These are phyloP conservation scores for Schizophyllum commune DNA, from an alignment of 1,284 basidiomycete genomes.

Conservation along the genomic window DNA sequence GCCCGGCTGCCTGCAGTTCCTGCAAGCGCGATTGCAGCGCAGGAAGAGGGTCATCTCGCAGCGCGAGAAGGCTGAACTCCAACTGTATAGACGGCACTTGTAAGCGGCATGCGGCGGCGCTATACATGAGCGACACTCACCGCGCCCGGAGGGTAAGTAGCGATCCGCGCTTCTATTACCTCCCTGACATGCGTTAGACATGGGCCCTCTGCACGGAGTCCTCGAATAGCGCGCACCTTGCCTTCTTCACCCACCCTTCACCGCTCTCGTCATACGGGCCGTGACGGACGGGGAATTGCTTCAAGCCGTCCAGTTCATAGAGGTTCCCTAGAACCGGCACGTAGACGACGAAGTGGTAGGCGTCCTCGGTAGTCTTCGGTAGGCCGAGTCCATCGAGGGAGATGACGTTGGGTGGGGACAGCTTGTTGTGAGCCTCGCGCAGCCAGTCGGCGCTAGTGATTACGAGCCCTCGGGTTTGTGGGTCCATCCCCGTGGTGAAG, in stretches of 20 bases:
- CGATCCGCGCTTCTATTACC: constrained; percentile 79
- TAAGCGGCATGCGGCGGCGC: constrained; percentile 6
- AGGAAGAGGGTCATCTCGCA: constrained; percentile 75
- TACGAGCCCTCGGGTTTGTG: constrained; percentile 77
- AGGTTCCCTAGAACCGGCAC: constrained; percentile 74
- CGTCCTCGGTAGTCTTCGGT: constrained; percentile 73
- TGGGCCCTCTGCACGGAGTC: not conserved
- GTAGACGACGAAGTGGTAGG: constrained; percentile 92
- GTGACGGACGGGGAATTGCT: constrained; percentile 72
- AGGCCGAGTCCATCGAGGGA: constrained; percentile 69
- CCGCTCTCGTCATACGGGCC: constrained; percentile 56
- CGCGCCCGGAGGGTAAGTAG: constrained; percentile 77
- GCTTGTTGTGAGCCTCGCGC: constrained; percentile 79
- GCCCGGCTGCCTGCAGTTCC: constrained; percentile 30
- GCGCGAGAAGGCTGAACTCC: constrained; percentile 85
- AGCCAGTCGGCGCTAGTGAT: constrained; percentile 85
- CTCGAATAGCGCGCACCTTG: constrained; percentile 41
- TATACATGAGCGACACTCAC: constrained; percentile 38
- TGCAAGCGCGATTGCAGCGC: constrained; percentile 51
- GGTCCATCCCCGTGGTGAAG: constrained; percentile 81
- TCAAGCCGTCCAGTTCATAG: constrained; percentile 89
- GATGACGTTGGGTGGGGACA: constrained; percentile 82
- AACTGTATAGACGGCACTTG: constrained; percentile 38
- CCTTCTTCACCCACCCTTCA: constrained; percentile 76
- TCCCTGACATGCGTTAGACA: constrained; percentile 37